Conservation (phyloP, 108 stramenopile genomes). For the Stephanodiscus triporus region DNA sequence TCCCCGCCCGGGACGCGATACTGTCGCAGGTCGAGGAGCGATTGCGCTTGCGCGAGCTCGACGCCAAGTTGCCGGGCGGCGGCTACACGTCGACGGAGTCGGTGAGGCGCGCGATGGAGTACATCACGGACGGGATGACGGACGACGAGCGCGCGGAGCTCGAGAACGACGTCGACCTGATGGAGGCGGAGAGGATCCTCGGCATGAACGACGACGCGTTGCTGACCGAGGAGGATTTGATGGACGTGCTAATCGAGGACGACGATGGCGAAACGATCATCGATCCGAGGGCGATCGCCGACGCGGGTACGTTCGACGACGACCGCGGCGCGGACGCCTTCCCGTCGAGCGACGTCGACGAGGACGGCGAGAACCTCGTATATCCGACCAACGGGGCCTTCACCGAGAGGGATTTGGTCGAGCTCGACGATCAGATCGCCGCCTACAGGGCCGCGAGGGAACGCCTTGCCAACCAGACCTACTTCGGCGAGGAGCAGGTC, state of each 20-base stretch:
- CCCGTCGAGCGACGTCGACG: constrained; percentile 29
- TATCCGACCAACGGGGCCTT: constrained; percentile 48
- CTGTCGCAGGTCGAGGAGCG: constrained; percentile 36
- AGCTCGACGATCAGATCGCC: constrained; percentile 48
- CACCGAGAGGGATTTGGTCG: constrained; percentile 64
- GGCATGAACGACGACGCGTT: constrained; percentile 21
- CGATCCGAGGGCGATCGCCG: constrained; percentile 26
- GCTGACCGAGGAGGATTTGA: constrained; percentile 56
- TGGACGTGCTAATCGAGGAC: constrained; percentile 54
- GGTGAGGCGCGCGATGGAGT: constrained; percentile 21
- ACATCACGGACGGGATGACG: constrained; percentile 42
- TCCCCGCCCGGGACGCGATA: constrained; percentile 30
- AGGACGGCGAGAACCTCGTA: constrained; percentile 45
- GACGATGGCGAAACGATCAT: constrained; percentile 32
- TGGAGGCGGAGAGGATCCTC: constrained; percentile 31
- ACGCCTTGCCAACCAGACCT: constrained; percentile 55
- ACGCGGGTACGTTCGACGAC: constrained; percentile 38
- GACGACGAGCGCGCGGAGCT: constrained; percentile 31
- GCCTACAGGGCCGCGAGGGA: constrained; percentile 59
- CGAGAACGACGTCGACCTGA: constrained; percentile 26
- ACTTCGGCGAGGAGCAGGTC: constrained; percentile 62
- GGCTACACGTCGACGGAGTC: constrained; percentile 19
- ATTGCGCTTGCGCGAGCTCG: constrained; percentile 23
- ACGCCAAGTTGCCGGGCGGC: constrained; percentile 24
- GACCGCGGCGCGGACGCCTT: constrained; percentile 69